Conservation (phyloP, 2,329 filamentous ascomycete species). For the Fusarium continuum region DNA sequence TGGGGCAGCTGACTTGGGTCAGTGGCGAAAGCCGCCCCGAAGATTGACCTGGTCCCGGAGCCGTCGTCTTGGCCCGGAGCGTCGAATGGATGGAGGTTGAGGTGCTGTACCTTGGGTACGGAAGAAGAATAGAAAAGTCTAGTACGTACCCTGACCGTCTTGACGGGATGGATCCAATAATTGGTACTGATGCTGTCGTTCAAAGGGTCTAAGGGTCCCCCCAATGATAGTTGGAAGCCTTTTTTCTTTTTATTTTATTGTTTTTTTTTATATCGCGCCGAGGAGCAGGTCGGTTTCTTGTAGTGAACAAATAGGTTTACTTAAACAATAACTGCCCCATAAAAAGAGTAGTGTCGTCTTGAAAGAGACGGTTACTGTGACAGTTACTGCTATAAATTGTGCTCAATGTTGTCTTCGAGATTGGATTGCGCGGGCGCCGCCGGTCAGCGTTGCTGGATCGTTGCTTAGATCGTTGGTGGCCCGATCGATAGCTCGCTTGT, state of each 20-base stretch:
- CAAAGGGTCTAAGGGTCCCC: constrained; percentile 37
- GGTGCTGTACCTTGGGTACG: constrained; percentile 1
- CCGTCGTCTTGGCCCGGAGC: constrained; percentile 13
- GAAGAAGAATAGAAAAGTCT: constrained; percentile 23
- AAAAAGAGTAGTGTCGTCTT: not conserved
- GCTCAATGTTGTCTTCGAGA: constrained; percentile 17
- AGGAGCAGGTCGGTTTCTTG: constrained; percentile 5
- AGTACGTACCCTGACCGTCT: constrained; percentile 21
- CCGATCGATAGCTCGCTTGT: constrained; percentile 31
- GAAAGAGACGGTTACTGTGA: not conserved
- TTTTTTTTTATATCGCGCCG: constrained; percentile 10
- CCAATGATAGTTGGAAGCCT: constrained; percentile 12
- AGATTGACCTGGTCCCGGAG: constrained; percentile 18
- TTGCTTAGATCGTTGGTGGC: constrained; percentile 37
- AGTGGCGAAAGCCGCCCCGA: constrained; percentile 46
- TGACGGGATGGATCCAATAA: constrained; percentile 1
- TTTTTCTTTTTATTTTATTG: constrained; percentile 17
- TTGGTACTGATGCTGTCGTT: constrained; percentile 10
- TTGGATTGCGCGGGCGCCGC: constrained; percentile 31
- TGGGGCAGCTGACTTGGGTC: constrained; percentile 48
- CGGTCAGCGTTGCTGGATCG: constrained; percentile 36
- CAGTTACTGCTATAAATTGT: not conserved
- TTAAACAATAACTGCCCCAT: not conserved
- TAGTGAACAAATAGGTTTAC: not conserved
- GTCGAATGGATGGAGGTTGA: not conserved